These are phyloP conservation scores for Hyphodiscus hymeniophilus DNA, from an alignment of 495 filamentous ascomycete genomes.

Conservation along the genomic window DNA sequence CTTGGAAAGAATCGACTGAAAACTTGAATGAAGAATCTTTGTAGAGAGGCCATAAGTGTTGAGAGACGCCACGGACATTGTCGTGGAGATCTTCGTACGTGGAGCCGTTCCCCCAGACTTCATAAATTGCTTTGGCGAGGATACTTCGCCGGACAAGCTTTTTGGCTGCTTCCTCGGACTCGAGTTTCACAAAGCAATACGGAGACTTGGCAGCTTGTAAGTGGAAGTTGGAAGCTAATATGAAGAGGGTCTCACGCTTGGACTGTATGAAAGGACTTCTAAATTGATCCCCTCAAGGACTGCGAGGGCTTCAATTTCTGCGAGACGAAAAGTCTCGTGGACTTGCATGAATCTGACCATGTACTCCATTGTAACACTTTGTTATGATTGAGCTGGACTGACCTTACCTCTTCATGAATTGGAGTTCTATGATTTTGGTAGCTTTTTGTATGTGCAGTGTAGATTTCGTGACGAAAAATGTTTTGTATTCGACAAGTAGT, in stretches of 20 bases:
- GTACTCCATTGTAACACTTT: constrained; percentile 52
- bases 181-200: constrained; percentile 69
- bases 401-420: neutral
- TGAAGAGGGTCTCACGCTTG: constrained; percentile 46
- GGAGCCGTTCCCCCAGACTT: constrained; percentile 74
- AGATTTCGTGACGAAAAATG: neutral
- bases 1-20: constrained; percentile 67
- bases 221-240: neutral
- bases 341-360: constrained; percentile 85
- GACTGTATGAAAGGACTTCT: constrained; percentile 61
- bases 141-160: constrained; percentile 67
- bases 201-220: constrained; percentile 55
- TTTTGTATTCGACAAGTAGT: neutral
- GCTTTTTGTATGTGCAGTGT: neutral
- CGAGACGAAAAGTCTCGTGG: constrained; percentile 81
- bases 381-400: neutral
- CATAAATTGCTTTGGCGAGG: constrained; percentile 71
- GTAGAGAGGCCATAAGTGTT: constrained; percentile 59
- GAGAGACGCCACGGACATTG: constrained; percentile 46
- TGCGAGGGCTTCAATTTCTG: constrained; percentile 82
- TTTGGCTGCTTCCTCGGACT: constrained; percentile 54
- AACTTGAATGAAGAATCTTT: constrained; percentile 65
- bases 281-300: constrained; percentile 57
- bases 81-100: constrained; percentile 62
- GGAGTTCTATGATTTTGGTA: neutral